Base-by-base conservation (phyloP, 164 flowering plant genomes). In the Protea cynaroides region DNA sequence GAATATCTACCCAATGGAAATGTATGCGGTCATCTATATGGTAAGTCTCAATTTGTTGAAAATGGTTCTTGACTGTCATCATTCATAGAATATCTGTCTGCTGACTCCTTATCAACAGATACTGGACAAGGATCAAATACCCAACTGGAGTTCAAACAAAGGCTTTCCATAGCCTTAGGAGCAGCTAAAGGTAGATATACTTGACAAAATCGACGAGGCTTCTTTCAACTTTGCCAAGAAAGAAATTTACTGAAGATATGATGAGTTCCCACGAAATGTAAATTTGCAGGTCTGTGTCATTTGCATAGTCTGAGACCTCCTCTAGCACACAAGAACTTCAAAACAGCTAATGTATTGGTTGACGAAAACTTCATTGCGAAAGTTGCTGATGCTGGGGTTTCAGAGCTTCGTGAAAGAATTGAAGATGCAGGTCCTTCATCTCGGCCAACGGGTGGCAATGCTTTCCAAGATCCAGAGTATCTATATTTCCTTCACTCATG, bases 321-420 rank as follows among this genome's bases (percentile, higher is more conserved):
- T 12, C 19, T 84, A 62, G 34, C 79, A 29, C 92, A 89, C 77
- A 78, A 72, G 65, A 78, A 82, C 67, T 89, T 89, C 76, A 86
- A 80, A 72, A 86, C 87, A 18, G 74, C 82, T 24, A 86, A 89
- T 71, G 90, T 89, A 51, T 57, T 89, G 69, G 92, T 89, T 38
- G 96, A 89, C 68, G 96, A 89, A 76, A 81, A 80, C 71, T 86
- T 88, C 78, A 86, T 73, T 61, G 85, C 89, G 14, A 86, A 89
- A 73, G 90, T 89, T 74, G 78, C 92, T 61, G 92, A 89, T 76
- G 82, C 82, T 18, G 92, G 92, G 46, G 21, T 86, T 53, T 59
- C 65, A 6, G 71, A 47, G 53, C 66, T 86, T 25, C 82, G 86
- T 14, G 79, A 78, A 67, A 76, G 68, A 65, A 77, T 75, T 49